Evolutionary conservation across 2,329 filamentous ascomycete species (phyloP), one percentile per base, ranked within the genome.

Genomic region (Exophiala sp.): DNA sequence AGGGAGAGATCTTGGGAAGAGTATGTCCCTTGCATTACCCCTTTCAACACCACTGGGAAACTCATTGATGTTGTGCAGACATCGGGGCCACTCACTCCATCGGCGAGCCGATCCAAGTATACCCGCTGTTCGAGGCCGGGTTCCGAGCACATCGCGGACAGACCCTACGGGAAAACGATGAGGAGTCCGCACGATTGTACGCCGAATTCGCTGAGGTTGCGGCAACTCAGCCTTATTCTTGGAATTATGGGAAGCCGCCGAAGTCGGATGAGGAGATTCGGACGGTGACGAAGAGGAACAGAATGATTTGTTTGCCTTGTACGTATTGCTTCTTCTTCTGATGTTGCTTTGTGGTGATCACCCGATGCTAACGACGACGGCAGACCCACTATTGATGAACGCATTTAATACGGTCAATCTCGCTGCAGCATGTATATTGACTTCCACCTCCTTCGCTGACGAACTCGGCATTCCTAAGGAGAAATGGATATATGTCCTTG

Each of bases 301-400:
- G 85, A 14, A 84, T 87, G 79, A 87, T 88, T 50, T 87, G 83
- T 64, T 80, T 76, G 45, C 85, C 85, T 11, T 88, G 84, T 86
- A 66, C 50, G 78, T 68, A 7, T 43, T 24, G n/a, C 21, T 32
- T 10, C 8, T 32, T 10, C 41, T 29, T 12, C 2, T 38, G 5
- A 5, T 16, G 35, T 16, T 10, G 5, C 3, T 16, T 3, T 5
- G 35, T 10, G 10, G 2, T 3, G 1, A 5, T 38, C 11, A 29
- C 24, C 5, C 41, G 5, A 2, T 29, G 20, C 21, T 43, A 24
- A 43, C 29, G 20, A 41, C 20, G 12, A 2, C 14, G 18, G 2
- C 44, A 87, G 83, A 87, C 68, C 83, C 84, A 0, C 70, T 88
- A 0, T 68, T 87, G 8, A 87, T 87, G 84, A 88, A 88, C 62